Evolutionary conservation across 2,329 filamentous ascomycete genomes (phyloP).

Genomic region (Fusarium dlaminii): DNA sequence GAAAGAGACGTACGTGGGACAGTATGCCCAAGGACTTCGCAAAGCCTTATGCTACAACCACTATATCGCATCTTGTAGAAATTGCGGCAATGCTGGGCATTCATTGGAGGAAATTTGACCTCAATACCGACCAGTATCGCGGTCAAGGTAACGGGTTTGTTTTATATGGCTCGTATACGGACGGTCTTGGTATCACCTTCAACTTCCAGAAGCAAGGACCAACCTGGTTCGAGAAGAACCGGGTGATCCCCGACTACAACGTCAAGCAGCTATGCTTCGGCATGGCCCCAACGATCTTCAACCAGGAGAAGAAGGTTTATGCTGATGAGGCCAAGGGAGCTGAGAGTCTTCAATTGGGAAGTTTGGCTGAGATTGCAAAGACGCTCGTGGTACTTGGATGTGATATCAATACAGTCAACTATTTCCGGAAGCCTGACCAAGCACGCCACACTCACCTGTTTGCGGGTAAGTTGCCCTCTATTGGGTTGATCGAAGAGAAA

Average conservation of each 20-base stretch:
- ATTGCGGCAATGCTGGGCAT: constrained; percentile 51
- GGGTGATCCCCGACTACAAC: constrained; percentile 49
- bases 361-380: constrained; percentile 46
- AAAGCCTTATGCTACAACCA: constrained; percentile 49
- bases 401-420: constrained; percentile 46
- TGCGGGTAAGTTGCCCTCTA: constrained; percentile 9
- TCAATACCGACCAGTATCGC: constrained; percentile 48
- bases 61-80: constrained; percentile 49
- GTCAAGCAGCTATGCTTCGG: constrained; percentile 55
- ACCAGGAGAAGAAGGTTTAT: constrained; percentile 34
- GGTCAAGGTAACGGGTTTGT: constrained; percentile 51
- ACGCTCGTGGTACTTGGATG: constrained; percentile 54
- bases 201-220: constrained; percentile 50
- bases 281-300: constrained; percentile 52
- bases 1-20: constrained; percentile 36
- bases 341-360: constrained; percentile 46
- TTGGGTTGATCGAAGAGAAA: accelerated
- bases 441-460: constrained; percentile 32
- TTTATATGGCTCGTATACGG: constrained; percentile 43
- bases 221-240: constrained; percentile 47
- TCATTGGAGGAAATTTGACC: constrained; percentile 54
- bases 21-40: constrained; percentile 36
- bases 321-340: constrained; percentile 32
- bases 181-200: constrained; percentile 52
- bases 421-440: constrained; percentile 39